Evolutionary conservation across 1,284 basidiomycete genomes (phyloP), one percentile per base, ranked within the genome.

Genomic region (Trichosporon sp.): DNA sequence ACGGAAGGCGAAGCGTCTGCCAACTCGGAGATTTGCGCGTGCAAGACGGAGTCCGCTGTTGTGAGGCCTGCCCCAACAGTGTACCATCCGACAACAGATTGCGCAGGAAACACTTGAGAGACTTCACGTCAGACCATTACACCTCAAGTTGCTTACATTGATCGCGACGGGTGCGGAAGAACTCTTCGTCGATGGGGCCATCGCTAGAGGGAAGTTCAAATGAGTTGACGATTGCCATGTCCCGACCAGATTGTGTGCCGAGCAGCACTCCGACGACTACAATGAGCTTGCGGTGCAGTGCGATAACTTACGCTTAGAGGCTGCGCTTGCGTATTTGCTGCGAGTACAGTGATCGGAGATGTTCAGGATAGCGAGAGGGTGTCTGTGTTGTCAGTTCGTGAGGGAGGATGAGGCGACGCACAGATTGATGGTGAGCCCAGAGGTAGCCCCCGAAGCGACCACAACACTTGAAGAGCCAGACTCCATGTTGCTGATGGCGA

Each of bases 1-100:
- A 87, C 76, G 8, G 84, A 81, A 5, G 72, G 64, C 68, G 70
- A 63, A 68, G 51, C 35, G 63, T 65, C 29, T 23, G 71, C 86
- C 38, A 60, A 18, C 27, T 29, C 56, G 29, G 56, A 60, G 68
- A 91, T 92, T 85, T 96, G 93, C 77, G 92, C 89, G 79, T 98
- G 94, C 13, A 98, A 86, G 0, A 87, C 85, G 64, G 94, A 88
- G 77, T 98, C 94, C 27, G 85, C 85, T 8, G 87, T 75, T 1
- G 89, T 89, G 0, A 93, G 94, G 13, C 86, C 83, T 7, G 86
- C 80, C 12, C 93, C 90, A 66, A 95, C 89, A 0, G 92, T 92
- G 81, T 99, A 99, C 96, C 96, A 99, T 15, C 96, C 96, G 58
- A 99, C 91, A 75, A 99, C 89, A 75, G 97, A 94, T 62, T 98